Evolutionary conservation across 805 yeast species (phyloP).

Genomic region (Wickerhamomyces ciferrii): DNA sequence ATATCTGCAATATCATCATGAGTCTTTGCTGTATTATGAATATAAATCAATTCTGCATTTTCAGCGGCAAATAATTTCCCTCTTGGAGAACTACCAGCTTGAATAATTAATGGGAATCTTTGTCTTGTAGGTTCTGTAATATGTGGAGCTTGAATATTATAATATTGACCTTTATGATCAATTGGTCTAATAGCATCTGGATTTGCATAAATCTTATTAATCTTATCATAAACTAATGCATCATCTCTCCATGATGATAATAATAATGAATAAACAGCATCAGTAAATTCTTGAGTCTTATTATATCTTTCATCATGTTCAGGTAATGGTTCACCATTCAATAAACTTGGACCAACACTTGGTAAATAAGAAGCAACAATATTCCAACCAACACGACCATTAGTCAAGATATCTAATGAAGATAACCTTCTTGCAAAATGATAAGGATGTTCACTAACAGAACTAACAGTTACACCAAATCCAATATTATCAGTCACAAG

Average conservation of each 20-base stretch:
- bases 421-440: constrained; percentile 32
- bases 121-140: too few species aligned
- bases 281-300: constrained; percentile 33
- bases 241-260: constrained; percentile 34
- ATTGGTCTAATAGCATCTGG: too few species aligned
- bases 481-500: constrained; percentile 31
- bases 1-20: constrained; percentile 26
- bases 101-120: too few species aligned
- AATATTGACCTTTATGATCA: too few species aligned
- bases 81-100: too few species aligned
- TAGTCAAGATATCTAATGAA: constrained; percentile 34
- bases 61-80: too few species aligned
- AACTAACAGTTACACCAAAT: constrained; percentile 34
- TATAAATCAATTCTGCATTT: too few species aligned
- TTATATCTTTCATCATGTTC: constrained; percentile 32
- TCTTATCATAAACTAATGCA: too few species aligned
- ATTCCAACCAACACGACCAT: constrained; percentile 40
- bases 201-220: too few species aligned
- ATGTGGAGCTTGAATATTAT: too few species aligned
- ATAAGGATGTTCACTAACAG: constrained; percentile 36
- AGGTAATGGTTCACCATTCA: constrained; percentile 27
- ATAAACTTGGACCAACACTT: constrained; percentile 30
- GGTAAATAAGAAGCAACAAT: constrained; percentile 34
- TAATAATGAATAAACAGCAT: constrained; percentile 30
- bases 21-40: too few species aligned